A percentile compares a stretch with the other conserved stretches of the same genome.
Evolutionary conservation across 2,329 filamentous ascomycete genomes (phyloP).

Genomic region (Penicillium olsonii): DNA sequence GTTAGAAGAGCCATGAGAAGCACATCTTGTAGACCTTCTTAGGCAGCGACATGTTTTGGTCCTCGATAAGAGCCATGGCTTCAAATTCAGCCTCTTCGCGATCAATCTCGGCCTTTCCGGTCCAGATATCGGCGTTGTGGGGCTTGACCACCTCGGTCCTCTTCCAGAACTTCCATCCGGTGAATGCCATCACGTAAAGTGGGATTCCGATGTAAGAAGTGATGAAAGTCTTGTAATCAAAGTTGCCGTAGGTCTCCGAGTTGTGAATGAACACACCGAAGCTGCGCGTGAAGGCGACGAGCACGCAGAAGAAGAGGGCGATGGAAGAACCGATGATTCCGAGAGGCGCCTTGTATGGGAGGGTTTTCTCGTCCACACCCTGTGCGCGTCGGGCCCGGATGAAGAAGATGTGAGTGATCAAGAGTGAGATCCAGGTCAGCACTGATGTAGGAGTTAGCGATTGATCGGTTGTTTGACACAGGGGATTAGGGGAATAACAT

Average conservation of each 20-base stretch:
- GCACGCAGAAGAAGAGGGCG: constrained; percentile 66
- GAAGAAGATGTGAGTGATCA: constrained; percentile 66
- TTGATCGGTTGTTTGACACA: background rate
- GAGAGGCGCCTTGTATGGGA: constrained; percentile 68
- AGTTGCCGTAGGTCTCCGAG: constrained; percentile 49
- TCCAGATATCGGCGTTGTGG: constrained; percentile 65
- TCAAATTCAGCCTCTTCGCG: constrained; percentile 55
- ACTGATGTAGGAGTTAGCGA: constrained; percentile 26
- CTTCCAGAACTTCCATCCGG: constrained; percentile 62
- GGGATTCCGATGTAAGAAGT: constrained; percentile 75
- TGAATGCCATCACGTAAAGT: constrained; percentile 66
- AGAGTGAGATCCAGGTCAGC: constrained; percentile 66
- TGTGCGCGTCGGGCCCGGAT: constrained; percentile 62
- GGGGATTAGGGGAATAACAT: background rate
- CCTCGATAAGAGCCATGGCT: constrained; percentile 3
- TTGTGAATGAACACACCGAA: constrained; percentile 65
- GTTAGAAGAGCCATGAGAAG: constrained; percentile 9
- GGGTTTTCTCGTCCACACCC: constrained; percentile 52
- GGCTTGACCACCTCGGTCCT: constrained; percentile 57
- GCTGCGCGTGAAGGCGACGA: constrained; percentile 79
- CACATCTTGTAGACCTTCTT: constrained; percentile 7
- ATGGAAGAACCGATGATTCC: constrained; percentile 66
- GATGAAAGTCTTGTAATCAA: constrained; percentile 73
- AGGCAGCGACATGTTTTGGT: constrained; percentile 9
- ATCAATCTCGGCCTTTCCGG: constrained; percentile 70